Conservation (phyloP, 371 early-diverging fungal genomes). For the Dinochytrium kinnereticum region DNA sequence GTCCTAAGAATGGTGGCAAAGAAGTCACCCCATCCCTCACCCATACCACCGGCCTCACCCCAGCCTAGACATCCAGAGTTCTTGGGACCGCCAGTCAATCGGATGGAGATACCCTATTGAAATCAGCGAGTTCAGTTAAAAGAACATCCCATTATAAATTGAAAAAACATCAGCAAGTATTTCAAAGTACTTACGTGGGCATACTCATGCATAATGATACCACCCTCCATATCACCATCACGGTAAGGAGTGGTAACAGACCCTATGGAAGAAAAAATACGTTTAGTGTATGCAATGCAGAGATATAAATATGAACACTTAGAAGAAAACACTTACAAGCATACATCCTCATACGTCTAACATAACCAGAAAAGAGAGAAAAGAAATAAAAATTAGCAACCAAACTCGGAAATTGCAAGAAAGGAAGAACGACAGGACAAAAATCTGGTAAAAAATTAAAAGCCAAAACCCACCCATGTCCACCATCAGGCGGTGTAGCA, state of each 20-base stretch:
- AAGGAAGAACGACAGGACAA: conserved; percentile 1
- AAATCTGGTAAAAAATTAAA: conserved; percentile 67
- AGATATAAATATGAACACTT: no score
- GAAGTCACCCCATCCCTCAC: conserved; percentile 97
- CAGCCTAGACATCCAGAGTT: conserved; percentile 91
- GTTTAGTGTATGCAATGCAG: no score
- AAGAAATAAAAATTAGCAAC: not conserved
- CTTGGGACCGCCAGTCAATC: conserved; percentile 91
- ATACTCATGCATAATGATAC: conserved; percentile 74
- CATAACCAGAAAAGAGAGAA: not conserved
- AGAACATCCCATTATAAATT: not conserved
- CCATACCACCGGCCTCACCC: conserved; percentile 91
- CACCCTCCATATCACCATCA: conserved; percentile 93
- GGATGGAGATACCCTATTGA: conserved; percentile 74
- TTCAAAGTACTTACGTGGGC: conserved; percentile 25
- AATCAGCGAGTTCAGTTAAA: conserved; percentile 67
- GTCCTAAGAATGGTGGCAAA: conserved; percentile 87
- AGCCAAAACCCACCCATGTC: conserved; percentile 90
- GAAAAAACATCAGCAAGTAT: not conserved
- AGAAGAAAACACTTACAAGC: no score
- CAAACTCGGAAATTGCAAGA: conserved; percentile 12
- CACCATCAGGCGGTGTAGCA: conserved; percentile 96
- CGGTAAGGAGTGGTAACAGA: conserved; percentile 80
- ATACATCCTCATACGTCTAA: conserved; percentile 64
- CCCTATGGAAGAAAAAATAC: no score